Base-by-base conservation (phyloP, 768 basidiomycete species). In the Tricholoma sp. region DNA sequence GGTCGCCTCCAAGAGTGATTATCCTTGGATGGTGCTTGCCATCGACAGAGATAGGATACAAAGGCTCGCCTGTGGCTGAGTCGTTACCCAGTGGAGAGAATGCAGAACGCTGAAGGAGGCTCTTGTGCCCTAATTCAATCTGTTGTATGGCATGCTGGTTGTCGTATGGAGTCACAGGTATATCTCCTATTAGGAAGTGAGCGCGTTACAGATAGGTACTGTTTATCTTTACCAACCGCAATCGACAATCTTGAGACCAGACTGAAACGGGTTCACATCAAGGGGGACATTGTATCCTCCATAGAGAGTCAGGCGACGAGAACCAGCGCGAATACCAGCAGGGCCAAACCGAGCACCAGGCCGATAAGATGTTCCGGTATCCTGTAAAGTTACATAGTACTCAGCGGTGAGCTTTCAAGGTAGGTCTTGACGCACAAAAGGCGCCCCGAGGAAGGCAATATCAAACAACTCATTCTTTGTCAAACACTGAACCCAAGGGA, bases 311-410 rank as follows among this genome's bases (percentile, higher is more conserved):
- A 89, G 68, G 20, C 90, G 80, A 58, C 91, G 83, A 10, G 86
- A 88, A 4, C 90, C 90, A 28, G 83, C 82, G 44, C 92, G 83
- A 61, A 94, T 90, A 11, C 88, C 92, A 37, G 86, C 82, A 50
- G 91, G 91, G 6, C 92, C 91, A 58, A 94, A 94, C 12, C 91
- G 81, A 32, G 91, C 92, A 36, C 91, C 91, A 1, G 88, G 87
- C 6, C 90, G 79, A 68, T 89, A 92, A 48, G 86, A 86, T 5
- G 88, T 88, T 0, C 82, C 84, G 20, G 85, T 87, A 55, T 89
- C 85, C 84, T 85, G 50, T 20, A 51, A 32, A 31, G 44, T 36
- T 39, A 44, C 53, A 29, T 31, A 17, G 18, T 28, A 51, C 11
- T 59, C 15, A 28, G 41, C 37, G 42, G 17, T 24, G 47, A 51